Conservation (phyloP, 495 filamentous ascomycete genomes). For the Podospora didyma region DNA sequence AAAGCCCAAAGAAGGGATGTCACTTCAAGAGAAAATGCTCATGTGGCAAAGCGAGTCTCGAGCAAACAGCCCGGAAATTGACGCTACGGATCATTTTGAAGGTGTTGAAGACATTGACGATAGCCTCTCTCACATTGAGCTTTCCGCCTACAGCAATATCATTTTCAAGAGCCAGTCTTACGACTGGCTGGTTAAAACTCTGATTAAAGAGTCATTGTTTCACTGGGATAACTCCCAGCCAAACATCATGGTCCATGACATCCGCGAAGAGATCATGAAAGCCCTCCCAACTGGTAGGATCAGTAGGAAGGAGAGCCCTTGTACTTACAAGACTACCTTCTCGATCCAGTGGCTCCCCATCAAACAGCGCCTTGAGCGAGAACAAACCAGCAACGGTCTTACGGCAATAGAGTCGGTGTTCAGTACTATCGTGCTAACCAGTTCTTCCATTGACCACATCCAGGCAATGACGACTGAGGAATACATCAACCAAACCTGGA, state of each 20-base stretch:
- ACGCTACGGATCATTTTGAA: background rate
- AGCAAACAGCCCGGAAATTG: background rate
- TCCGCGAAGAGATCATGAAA: slow-evolving; percentile 3
- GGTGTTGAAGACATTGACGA: slow-evolving; percentile 1
- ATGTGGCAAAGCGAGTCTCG: background rate
- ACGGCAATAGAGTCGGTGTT: background rate
- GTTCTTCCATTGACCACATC: background rate
- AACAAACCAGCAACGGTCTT: background rate
- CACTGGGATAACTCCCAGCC: background rate
- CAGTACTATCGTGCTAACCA: background rate
- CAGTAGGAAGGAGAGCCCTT: slow-evolving; percentile 3
- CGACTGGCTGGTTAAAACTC: background rate
- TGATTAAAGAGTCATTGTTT: slow-evolving; percentile 1
- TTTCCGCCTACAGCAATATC: slow-evolving; percentile 1
- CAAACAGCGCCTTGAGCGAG: background rate
- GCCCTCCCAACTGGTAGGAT: background rate
- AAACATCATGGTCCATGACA: background rate
- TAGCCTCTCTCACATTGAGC: background rate
- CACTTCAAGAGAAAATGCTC: background rate
- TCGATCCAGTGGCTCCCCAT: background rate
- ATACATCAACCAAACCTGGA: slow-evolving; percentile 2
- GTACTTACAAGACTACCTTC: background rate
- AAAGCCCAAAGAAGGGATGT: background rate
- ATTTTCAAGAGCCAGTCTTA: slow-evolving; percentile 5
- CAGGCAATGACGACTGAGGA: background rate